Conservation (phyloP, 2,329 filamentous ascomycete genomes). For the Colletotrichum karsti region DNA sequence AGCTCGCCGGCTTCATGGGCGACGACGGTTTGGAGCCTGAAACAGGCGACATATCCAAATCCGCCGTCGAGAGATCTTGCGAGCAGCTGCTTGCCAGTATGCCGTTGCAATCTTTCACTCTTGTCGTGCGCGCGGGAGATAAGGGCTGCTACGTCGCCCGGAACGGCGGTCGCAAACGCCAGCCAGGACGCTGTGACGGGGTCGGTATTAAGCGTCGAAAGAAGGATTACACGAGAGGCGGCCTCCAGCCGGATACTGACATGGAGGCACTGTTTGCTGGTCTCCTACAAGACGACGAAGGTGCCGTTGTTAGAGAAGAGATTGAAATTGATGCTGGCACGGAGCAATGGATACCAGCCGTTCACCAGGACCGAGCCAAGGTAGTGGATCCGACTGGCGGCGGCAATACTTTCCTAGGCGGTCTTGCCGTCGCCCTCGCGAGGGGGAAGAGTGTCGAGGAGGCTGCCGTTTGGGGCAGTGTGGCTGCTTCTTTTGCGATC, state of each 20-base stretch:
- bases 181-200: slow-evolving; percentile 34
- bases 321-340: slow-evolving; percentile 71
- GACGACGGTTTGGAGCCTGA: slow-evolving; percentile 61
- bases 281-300: slow-evolving; percentile 61
- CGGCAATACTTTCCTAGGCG: slow-evolving; percentile 86
- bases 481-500: slow-evolving; percentile 92
- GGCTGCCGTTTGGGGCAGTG: slow-evolving; percentile 79
- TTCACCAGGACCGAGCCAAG: slow-evolving; percentile 61
- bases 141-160: slow-evolving; percentile 74
- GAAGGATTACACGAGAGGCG: slow-evolving; percentile 57
- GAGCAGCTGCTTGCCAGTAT: slow-evolving; percentile 71
- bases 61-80: slow-evolving; percentile 65
- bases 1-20: slow-evolving; percentile 88
- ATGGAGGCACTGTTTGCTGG: slow-evolving; percentile 70
- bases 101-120: slow-evolving; percentile 70
- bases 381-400: slow-evolving; percentile 95
- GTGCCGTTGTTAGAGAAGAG: slow-evolving; percentile 63
- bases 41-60: slow-evolving; percentile 61
- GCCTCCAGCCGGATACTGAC: slow-evolving; percentile 67
- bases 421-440: slow-evolving; percentile 65
- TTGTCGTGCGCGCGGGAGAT: slow-evolving; percentile 77
- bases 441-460: slow-evolving; percentile 70
- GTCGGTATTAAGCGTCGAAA: slow-evolving; percentile 45
- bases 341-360: slow-evolving; percentile 81
- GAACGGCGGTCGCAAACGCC: slow-evolving; percentile 62